Conservation (phyloP, 2,329 filamentous ascomycete species). For the Hortaea sp. region DNA sequence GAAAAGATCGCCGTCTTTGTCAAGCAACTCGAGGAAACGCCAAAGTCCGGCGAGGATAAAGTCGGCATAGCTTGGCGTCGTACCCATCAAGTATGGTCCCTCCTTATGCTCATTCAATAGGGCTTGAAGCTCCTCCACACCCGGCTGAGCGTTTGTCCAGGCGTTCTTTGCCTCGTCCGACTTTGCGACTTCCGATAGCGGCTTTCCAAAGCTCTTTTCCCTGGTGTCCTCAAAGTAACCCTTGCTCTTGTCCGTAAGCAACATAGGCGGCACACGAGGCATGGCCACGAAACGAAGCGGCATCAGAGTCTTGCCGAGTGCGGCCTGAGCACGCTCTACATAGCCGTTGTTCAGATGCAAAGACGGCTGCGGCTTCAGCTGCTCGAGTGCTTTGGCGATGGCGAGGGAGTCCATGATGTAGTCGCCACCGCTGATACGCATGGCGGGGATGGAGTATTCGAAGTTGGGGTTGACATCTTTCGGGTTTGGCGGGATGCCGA, state of each 20-base stretch:
- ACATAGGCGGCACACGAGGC: slow-evolving; percentile 36
- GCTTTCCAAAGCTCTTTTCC: slow-evolving; percentile 39
- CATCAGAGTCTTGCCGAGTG: slow-evolving; percentile 33
- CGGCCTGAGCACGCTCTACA: slow-evolving; percentile 25
- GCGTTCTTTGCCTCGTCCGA: slow-evolving; percentile 32
- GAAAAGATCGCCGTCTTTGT: slow-evolving; percentile 29
- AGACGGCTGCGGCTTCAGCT: slow-evolving; percentile 46
- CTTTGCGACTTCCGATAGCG: slow-evolving; percentile 33
- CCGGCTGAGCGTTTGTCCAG: slow-evolving; percentile 38
- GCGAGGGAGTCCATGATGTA: slow-evolving; percentile 55
- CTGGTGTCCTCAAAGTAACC: slow-evolving; percentile 50
- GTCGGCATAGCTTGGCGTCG: slow-evolving; percentile 46
- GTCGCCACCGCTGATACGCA: slow-evolving; percentile 45
- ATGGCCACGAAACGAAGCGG: slow-evolving; percentile 36
- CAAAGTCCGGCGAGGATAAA: slow-evolving; percentile 43
- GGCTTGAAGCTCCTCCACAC: slow-evolving; percentile 27
- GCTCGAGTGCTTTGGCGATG: slow-evolving; percentile 52
- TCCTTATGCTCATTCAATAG: slow-evolving; percentile 45
- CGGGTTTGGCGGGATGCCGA: slow-evolving; percentile 34
- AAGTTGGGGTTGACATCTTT: slow-evolving; percentile 24
- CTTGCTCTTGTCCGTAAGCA: slow-evolving; percentile 43
- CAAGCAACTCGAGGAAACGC: slow-evolving; percentile 27
- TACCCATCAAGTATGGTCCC: slow-evolving; percentile 53
- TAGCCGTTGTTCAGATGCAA: slow-evolving; percentile 48
- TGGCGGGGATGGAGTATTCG: slow-evolving; percentile 47